Evolutionary conservation across 176 grass and related monocot genomes (phyloP).

Genomic region (Panicum miliaceum): DNA sequence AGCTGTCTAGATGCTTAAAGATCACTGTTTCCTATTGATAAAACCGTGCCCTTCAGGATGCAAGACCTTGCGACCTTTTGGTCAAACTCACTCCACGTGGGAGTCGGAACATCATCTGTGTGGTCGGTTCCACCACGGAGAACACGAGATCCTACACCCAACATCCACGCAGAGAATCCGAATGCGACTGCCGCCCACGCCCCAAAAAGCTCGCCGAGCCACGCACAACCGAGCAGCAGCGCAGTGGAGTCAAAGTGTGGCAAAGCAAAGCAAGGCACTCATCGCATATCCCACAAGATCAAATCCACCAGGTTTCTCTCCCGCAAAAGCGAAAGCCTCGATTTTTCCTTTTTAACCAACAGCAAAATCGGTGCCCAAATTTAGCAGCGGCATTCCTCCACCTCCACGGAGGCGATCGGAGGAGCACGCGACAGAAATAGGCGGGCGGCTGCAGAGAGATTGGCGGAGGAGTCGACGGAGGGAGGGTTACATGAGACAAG

Average conservation of each 20-base stretch:
- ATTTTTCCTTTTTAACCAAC: background rate
- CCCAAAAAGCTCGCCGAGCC: background rate
- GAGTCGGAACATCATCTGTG: background rate
- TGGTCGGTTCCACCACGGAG: background rate
- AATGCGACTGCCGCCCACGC: background rate
- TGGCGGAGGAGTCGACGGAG: constrained; percentile 19
- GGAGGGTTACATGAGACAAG: background rate
- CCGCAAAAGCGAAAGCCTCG: background rate
- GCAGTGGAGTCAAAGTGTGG: background rate
- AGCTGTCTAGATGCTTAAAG: no score
- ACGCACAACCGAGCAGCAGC: background rate
- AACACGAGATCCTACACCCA: constrained; percentile 14
- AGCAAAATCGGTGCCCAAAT: background rate
- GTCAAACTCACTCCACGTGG: background rate
- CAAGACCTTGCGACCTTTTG: background rate
- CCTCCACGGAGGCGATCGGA: background rate
- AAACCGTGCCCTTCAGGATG: no score
- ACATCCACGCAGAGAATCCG: constrained; percentile 36
- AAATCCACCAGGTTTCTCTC: background rate
- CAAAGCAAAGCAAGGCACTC: constrained; percentile 3
- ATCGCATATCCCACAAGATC: constrained; percentile 43
- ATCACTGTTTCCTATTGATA: no score
- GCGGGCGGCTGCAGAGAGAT: constrained; percentile 27
- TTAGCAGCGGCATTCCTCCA: background rate
- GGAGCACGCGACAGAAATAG: background rate